A percentile compares a stretch with the other conserved stretches of the same genome.
Conservation (phyloP, 225 moss, liverwort and hornwort genomes). For the Physcomitrium patens region DNA sequence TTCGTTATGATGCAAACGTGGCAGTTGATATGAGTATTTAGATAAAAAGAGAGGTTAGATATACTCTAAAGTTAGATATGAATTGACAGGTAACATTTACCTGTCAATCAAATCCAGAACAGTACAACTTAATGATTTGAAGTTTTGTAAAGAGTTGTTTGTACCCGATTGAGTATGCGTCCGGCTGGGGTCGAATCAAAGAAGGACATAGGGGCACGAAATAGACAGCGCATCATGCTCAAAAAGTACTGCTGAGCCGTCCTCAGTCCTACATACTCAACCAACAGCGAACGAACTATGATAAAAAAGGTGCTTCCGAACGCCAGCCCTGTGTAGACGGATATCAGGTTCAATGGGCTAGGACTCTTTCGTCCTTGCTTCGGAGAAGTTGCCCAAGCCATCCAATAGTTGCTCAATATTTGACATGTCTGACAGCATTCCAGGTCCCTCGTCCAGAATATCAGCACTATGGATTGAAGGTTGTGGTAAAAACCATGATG, state of each 20-base stretch:
- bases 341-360: conserved; percentile 36
- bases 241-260: conserved; percentile 61
- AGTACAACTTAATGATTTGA: neutral
- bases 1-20: neutral
- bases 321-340: conserved; percentile 47
- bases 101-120: neutral
- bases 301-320: conserved; percentile 67
- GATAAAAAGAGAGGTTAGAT: no score
- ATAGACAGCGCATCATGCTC: conserved; percentile 57
- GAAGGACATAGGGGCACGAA: conserved; percentile 69
- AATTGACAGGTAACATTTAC: neutral
- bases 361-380: conserved; percentile 41
- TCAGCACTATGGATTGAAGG: conserved; percentile 1
- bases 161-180: conserved; percentile 68
- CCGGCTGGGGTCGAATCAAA: conserved; percentile 67
- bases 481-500: neutral
- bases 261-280: conserved; percentile 52
- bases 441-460: conserved; percentile 3
- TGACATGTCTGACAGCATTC: conserved; percentile 45
- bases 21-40: no score
- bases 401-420: conserved; percentile 68
- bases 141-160: neutral
- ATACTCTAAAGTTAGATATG: no score
- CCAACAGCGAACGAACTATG: conserved; percentile 46
- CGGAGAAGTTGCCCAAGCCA: conserved; percentile 66